Evolutionary conservation across 305 asterid species (phyloP).

Genomic region (Fraxinus albicans): DNA sequence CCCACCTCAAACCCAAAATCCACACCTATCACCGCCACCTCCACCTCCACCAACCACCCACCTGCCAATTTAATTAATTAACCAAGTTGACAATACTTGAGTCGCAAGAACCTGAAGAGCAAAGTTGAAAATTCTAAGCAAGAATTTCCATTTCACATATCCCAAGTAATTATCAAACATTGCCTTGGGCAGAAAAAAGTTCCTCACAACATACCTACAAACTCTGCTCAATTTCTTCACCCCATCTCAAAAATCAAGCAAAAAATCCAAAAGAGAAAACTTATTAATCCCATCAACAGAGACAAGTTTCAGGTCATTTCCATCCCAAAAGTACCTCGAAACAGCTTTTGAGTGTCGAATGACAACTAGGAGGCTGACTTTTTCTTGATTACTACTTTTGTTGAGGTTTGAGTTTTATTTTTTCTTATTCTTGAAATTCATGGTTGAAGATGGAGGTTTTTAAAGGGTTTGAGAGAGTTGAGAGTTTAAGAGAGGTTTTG

Average conservation of each 20-base stretch:
- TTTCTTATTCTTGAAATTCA: slow-evolving; percentile 23
- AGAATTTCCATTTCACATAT: slow-evolving; percentile 90
- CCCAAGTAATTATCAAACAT: slow-evolving; percentile 66
- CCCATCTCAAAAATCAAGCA: slow-evolving; percentile 49
- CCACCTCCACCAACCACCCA: too few species aligned
- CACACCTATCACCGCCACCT: too few species aligned
- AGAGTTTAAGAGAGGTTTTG: too few species aligned
- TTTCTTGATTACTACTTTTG: slow-evolving; percentile 18
- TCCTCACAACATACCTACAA: slow-evolving; percentile 46
- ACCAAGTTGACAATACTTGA: slow-evolving; percentile 47
- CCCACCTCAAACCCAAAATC: too few species aligned
- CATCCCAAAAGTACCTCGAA: slow-evolving; percentile 73
- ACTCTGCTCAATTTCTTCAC: slow-evolving; percentile 40
- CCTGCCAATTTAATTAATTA: neutral
- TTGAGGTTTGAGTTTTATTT: slow-evolving; percentile 15
- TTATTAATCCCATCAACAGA: slow-evolving; percentile 47
- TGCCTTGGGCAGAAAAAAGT: slow-evolving; percentile 70
- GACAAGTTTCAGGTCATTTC: slow-evolving; percentile 52
- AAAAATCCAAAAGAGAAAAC: slow-evolving; percentile 41
- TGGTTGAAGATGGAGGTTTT: slow-evolving; percentile 32
- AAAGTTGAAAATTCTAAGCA: slow-evolving; percentile 87
- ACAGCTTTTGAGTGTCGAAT: slow-evolving; percentile 46
- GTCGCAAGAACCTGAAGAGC: slow-evolving; percentile 95
- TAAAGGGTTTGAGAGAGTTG: neutral
- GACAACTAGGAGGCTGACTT: slow-evolving; percentile 51